A percentile compares a stretch with the other conserved stretches of the same genome.
Evolutionary conservation across 169 alveolate genomes (phyloP).

Genomic region (Eimeria tenella): DNA sequence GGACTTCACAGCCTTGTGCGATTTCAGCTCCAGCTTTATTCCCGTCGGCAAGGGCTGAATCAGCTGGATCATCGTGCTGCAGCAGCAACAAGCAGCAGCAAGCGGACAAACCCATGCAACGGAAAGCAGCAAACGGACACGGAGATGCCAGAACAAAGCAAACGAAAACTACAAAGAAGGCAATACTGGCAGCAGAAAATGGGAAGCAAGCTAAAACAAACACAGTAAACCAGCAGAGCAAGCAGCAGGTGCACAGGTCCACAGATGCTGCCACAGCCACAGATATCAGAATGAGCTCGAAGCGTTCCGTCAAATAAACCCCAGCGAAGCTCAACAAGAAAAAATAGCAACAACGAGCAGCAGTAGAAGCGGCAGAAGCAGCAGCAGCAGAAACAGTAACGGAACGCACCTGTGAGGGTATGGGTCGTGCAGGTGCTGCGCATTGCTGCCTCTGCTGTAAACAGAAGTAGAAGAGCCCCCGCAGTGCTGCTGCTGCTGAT

Average conservation of each 20-base stretch:
- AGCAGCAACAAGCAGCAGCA: not conserved
- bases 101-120: too few relatives aligned
- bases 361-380: not conserved
- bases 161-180: not conserved
- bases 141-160: not conserved
- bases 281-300: not conserved
- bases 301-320: not conserved
- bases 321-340: too few relatives aligned
- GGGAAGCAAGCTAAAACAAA: not conserved
- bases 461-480: constrained; percentile 48
- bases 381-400: not conserved
- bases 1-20: constrained; percentile 49
- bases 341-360: too few relatives aligned
- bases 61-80: constrained; percentile 73
- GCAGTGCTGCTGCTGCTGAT: constrained; percentile 6
- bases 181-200: not conserved
- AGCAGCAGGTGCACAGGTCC: not conserved
- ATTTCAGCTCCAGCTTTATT: constrained; percentile 71
- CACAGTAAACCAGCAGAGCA: not conserved
- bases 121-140: too few relatives aligned
- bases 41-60: constrained; percentile 77
- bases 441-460: constrained; percentile 74
- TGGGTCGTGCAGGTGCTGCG: constrained; percentile 53
- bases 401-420: constrained; percentile 62
- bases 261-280: not conserved